Base-by-base conservation (phyloP, 306 rosid genomes). In the Alnus glutinosa region DNA sequence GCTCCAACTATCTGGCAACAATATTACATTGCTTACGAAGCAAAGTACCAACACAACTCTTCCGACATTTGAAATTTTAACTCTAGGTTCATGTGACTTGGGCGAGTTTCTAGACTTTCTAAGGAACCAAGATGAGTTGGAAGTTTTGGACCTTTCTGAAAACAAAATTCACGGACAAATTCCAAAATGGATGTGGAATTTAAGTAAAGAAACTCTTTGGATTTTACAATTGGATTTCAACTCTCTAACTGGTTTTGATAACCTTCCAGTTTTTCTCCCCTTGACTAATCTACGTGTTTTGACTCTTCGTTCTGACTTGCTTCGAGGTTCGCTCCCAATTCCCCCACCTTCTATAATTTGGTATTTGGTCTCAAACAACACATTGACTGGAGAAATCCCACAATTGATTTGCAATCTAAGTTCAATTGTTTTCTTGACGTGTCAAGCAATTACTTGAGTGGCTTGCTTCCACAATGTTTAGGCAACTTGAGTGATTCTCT, bases 201-300 rank as follows among this genome's bases (percentile, higher is more conserved):
- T 59, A 0, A 30, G 66, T 4, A 59, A 1, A 59, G 7, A 9
- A 1, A 59, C 66, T 3, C 3, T 59, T 0, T 1, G 30, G 5
- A 0, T 0, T 0, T 59, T 59, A 11, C 0, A 0, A 1, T 9
- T 59, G 4, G 1, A 0, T 0, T 1, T 0, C 15, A 59, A 59
- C 8, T 42, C 5, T 42, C 46, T 42, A 42, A 42, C 7, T 42
- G 7, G 46, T 42, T 42, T 42, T 5, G 7, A 19, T 10, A 37
- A 46, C 32, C 37, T 59, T 10, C 11, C 1, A 9, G 14, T 0
- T 59, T 42, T 4, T 42, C 46, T 42, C 1, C 46, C 46, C 7
- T 4, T 5, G 46, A 42, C 46, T 42, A 59, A 0, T 59, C 30
- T 59, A 9, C 2, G 1, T 23, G 0, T 0, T 3, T 0, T 59